phyloP scores from a whole-genome alignment of 2,329 filamentous ascomycete genomes.

The Fusarium chuoi region DNA sequence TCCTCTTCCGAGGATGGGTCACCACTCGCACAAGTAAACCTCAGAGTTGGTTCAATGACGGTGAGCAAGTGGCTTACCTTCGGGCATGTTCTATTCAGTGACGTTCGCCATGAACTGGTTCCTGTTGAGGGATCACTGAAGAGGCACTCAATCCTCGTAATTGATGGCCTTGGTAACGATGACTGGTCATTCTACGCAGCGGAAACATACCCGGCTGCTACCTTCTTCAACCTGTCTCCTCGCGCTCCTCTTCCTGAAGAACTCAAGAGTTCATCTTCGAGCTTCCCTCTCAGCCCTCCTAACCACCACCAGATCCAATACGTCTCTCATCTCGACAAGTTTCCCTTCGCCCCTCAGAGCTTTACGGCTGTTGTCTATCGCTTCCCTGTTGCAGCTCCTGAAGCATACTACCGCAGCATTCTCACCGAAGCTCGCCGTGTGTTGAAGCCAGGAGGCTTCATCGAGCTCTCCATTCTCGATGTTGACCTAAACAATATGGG shows the following conservation, averaged over 20 bases:
- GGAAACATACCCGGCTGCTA: constrained; percentile 78
- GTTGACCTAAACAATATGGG: constrained; percentile 87
- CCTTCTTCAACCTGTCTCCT: constrained; percentile 80
- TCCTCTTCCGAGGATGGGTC: constrained; percentile 67
- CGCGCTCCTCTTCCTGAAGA: constrained; percentile 62
- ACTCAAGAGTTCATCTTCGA: constrained; percentile 53
- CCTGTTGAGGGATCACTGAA: constrained; percentile 50
- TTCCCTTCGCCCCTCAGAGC: constrained; percentile 80
- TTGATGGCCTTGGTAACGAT: constrained; percentile 86
- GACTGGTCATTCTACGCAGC: constrained; percentile 91
- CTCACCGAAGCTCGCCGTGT: constrained; percentile 81
- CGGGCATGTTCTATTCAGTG: constrained; percentile 84
- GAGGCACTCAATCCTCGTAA: constrained; percentile 75
- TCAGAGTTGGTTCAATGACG: constrained; percentile 82
- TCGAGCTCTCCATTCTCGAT: constrained; percentile 83
- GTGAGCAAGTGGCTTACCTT: constrained; percentile 91
- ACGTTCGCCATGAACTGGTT: constrained; percentile 76
- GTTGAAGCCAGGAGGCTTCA: constrained; percentile 78
- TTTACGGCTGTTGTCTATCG: constrained; percentile 82
- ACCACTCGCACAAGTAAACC: constrained; percentile 76
- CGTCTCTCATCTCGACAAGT: constrained; percentile 68
- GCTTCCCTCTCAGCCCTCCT: constrained; percentile 66
- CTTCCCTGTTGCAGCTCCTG: constrained; percentile 76
- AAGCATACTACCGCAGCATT: constrained; percentile 75
- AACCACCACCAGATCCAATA: constrained; percentile 84